Evolutionary conservation across 2,329 filamentous ascomycete genomes (phyloP).

Genomic region (Nannizzia gypsea): DNA sequence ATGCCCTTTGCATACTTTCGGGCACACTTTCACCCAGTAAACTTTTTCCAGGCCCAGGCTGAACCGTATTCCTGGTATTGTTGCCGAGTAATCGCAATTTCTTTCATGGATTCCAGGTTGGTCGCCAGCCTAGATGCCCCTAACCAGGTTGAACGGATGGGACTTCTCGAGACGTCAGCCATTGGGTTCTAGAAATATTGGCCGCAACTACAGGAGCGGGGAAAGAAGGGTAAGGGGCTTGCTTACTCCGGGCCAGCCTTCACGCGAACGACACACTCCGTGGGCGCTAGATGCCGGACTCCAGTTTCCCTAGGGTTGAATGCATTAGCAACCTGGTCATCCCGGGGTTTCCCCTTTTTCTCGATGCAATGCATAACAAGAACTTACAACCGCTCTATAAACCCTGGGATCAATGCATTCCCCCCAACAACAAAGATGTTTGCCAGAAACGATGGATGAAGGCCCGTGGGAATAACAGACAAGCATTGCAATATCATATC

Average conservation of each 20-base stretch:
- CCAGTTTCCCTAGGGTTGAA: conserved; percentile 45
- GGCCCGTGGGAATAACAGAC: conserved; percentile 59
- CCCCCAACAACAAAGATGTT: conserved; percentile 87
- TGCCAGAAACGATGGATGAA: conserved; percentile 72
- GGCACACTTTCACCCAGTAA: conserved; percentile 30
- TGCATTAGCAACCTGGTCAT: conserved; percentile 15
- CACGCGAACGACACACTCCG: conserved; percentile 67
- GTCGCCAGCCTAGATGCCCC: conserved; percentile 69
- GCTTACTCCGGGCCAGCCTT: conserved; percentile 52
- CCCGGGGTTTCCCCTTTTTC: background rate
- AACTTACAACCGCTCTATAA: conserved; percentile 59
- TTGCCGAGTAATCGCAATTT: conserved; percentile 65
- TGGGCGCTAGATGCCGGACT: conserved; percentile 57
- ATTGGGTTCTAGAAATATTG: conserved; percentile 3
- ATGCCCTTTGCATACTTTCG: background rate
- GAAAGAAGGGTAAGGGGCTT: conserved; percentile 19
- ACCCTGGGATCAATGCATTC: conserved; percentile 66
- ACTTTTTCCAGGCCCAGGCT: conserved; percentile 61
- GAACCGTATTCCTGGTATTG: conserved; percentile 85
- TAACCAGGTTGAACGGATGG: conserved; percentile 70
- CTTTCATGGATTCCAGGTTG: conserved; percentile 52
- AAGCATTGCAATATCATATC: conserved; percentile 74
- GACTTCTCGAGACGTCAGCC: conserved; percentile 29
- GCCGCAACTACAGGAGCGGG: background rate
- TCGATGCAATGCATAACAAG: background rate